Evolutionary conservation across 2,329 filamentous ascomycete species (phyloP).

Genomic region (Penicillium crustosum): DNA sequence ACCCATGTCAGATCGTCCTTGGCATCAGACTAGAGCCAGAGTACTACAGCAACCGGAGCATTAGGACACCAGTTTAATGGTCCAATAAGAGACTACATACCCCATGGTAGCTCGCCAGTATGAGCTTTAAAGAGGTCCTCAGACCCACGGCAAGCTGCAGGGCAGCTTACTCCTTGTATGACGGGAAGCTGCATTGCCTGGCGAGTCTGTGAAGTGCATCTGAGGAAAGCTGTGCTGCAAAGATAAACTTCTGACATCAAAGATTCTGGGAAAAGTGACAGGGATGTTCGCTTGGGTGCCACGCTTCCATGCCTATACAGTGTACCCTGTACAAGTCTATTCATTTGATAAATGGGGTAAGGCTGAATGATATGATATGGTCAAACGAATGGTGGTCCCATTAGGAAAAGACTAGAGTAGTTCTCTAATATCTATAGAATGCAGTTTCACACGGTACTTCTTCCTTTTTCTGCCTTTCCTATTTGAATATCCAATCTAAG

Average conservation of each 20-base stretch:
- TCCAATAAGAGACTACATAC: slow-evolving; percentile 25
- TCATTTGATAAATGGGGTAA: background rate
- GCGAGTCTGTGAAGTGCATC: slow-evolving; percentile 21
- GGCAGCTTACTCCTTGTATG: slow-evolving; percentile 28
- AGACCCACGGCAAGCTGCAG: slow-evolving; percentile 37
- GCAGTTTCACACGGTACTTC: background rate
- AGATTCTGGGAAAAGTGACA: slow-evolving; percentile 3
- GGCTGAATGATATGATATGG: background rate
- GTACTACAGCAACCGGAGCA: slow-evolving; percentile 26
- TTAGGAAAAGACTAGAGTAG: background rate
- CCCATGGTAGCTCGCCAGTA: slow-evolving; percentile 23
- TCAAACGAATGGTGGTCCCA: background rate
- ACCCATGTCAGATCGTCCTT: slow-evolving; percentile 12
- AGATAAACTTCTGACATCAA: slow-evolving; percentile 25
- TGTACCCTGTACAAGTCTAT: background rate
- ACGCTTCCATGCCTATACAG: background rate
- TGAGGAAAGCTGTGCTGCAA: slow-evolving; percentile 15
- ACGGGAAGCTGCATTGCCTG: slow-evolving; percentile 28
- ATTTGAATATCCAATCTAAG: background rate
- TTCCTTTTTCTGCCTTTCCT: background rate
- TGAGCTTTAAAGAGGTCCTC: slow-evolving; percentile 33
- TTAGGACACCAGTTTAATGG: slow-evolving; percentile 16
- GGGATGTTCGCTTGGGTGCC: background rate
- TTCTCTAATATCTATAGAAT: background rate
- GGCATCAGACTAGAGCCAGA: slow-evolving; percentile 14